These are phyloP conservation scores for Omphalotus olearius DNA, from an alignment of 1,284 basidiomycete species.

Conservation along the genomic window DNA sequence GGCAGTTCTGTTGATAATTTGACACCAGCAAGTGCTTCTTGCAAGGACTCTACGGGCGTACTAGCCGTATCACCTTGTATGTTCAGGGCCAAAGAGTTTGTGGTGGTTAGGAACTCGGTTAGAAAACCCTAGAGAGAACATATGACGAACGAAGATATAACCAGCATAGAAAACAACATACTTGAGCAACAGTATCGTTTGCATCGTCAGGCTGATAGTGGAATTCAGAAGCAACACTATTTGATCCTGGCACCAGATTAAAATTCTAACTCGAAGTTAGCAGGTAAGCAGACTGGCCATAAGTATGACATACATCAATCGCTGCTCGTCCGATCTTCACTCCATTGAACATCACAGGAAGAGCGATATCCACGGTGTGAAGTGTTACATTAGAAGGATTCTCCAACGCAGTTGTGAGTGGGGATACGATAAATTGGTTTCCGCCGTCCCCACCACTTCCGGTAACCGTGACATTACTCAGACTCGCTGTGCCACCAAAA, in stretches of 20 bases:
- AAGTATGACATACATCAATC: constrained; percentile 45
- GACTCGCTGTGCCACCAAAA: constrained; percentile 45
- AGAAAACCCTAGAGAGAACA: constrained; percentile 40
- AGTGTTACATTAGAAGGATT: constrained; percentile 73
- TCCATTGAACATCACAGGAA: constrained; percentile 58
- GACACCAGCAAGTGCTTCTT: constrained; percentile 53
- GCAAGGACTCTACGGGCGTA: constrained; percentile 61
- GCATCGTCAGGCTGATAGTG: constrained; percentile 61
- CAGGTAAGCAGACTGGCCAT: not conserved
- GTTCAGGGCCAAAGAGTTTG: constrained; percentile 40
- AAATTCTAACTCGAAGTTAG: constrained; percentile 35
- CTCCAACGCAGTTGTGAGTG: constrained; percentile 48
- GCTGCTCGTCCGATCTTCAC: constrained; percentile 52
- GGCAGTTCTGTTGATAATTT: constrained; percentile 43
- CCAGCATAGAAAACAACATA: constrained; percentile 17
- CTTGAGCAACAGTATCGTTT: constrained; percentile 63
- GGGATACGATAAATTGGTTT: constrained; percentile 49
- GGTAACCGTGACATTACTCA: constrained; percentile 52
- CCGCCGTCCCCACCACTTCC: constrained; percentile 60
- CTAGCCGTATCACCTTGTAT: constrained; percentile 58
- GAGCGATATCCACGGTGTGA: constrained; percentile 50
- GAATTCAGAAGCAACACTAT: constrained; percentile 55
- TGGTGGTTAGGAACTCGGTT: constrained; percentile 50
- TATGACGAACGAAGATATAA: not conserved
- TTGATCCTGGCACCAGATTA: constrained; percentile 56